Conservation (phyloP, 352 stramenopile species). For the Pythium pyrilobum region DNA sequence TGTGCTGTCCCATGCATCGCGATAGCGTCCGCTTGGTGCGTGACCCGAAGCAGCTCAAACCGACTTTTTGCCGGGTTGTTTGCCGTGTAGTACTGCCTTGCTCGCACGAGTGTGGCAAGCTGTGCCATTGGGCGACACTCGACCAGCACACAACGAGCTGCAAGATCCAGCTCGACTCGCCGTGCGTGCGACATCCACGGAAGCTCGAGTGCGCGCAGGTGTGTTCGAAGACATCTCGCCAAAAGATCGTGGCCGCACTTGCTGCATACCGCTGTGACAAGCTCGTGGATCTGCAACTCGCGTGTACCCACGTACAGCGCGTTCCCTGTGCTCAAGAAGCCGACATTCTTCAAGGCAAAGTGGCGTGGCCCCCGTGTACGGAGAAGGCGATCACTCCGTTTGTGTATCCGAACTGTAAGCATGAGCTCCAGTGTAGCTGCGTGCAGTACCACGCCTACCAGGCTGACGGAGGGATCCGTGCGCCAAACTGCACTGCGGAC, state of each 20-base stretch:
- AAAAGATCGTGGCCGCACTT: constrained; percentile 38
- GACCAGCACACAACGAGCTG: constrained; percentile 58
- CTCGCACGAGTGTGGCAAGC: constrained; percentile 56
- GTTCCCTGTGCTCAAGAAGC: constrained; percentile 44
- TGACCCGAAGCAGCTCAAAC: constrained; percentile 29
- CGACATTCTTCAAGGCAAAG: constrained; percentile 29
- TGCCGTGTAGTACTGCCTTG: constrained; percentile 55
- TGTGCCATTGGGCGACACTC: constrained; percentile 65
- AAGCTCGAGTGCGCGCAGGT: constrained; percentile 47
- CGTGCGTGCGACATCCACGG: constrained; percentile 49
- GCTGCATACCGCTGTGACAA: constrained; percentile 49
- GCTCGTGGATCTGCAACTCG: constrained; percentile 47
- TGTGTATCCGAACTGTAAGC: constrained; percentile 69
- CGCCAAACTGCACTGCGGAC: constrained; percentile 43
- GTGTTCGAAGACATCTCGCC: constrained; percentile 17
- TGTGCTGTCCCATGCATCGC: constrained; percentile 79
- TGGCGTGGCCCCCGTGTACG: constrained; percentile 46
- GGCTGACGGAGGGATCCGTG: constrained; percentile 8
- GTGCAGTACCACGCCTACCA: constrained; percentile 54
- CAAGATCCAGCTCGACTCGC: constrained; percentile 49
- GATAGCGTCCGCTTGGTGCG: constrained; percentile 17
- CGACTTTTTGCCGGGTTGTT: constrained; percentile 74
- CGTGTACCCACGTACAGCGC: constrained; percentile 53
- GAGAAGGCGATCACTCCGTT: constrained; percentile 54
- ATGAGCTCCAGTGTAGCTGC: constrained; percentile 57